Evolutionary conservation across 768 basidiomycete species (phyloP).

Genomic region (Cystobasidium ongulense): DNA sequence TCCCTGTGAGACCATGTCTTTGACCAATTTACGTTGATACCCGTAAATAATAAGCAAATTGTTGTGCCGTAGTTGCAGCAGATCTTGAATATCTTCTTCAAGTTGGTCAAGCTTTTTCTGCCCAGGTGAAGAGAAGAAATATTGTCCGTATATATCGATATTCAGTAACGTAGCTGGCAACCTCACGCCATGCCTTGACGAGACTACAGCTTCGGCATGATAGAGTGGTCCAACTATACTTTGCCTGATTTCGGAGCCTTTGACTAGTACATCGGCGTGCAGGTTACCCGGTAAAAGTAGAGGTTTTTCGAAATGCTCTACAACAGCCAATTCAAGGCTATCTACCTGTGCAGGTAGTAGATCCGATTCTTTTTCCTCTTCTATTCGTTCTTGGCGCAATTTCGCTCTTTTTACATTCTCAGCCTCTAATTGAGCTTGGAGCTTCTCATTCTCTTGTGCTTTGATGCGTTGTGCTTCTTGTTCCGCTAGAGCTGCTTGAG

Average conservation of each 20-base stretch:
- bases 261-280: constrained; percentile 15
- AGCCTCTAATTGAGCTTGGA: constrained; percentile 12
- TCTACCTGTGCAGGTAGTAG: not conserved
- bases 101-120: constrained; percentile 16
- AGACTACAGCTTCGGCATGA: constrained; percentile 18
- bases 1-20: constrained; percentile 17
- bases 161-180: constrained; percentile 1
- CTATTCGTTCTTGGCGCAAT: not conserved
- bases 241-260: constrained; percentile 1
- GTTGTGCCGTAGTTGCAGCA: not conserved
- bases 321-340: not conserved
- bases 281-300: constrained; percentile 3
- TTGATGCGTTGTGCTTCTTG: not conserved
- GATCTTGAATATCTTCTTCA: constrained; percentile 2
- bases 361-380: not conserved
- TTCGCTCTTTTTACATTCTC: not conserved
- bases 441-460: not conserved
- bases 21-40: not conserved
- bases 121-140: constrained; percentile 11
- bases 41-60: constrained; percentile 13
- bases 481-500: constrained; percentile 6
- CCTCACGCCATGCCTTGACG: not conserved
- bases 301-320: constrained; percentile 7
- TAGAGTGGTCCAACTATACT: constrained; percentile 15
- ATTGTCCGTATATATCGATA: constrained; percentile 14